Conservation (phyloP, 805 yeast species). For the Metschnikowia vanudenii region DNA sequence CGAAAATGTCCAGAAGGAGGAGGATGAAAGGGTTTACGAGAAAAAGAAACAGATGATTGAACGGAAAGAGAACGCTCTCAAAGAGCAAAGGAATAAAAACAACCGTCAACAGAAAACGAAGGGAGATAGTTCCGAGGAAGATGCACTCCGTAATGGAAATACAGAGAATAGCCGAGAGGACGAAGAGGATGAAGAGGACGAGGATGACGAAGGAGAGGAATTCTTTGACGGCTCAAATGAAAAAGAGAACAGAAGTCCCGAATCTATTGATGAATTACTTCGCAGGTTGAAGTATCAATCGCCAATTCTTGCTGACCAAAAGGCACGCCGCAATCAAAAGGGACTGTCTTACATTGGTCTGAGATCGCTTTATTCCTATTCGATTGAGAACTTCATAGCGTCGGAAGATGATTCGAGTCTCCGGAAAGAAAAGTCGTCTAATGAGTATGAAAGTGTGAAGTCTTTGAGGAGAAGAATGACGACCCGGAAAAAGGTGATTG, state of each 20-base stretch:
- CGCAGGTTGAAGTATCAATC: slow-evolving; percentile 15
- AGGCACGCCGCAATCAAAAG: slow-evolving; percentile 4
- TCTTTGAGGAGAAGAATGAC: slow-evolving; percentile 39
- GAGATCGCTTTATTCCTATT: slow-evolving; percentile 5
- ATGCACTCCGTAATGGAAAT: slow-evolving; percentile 6
- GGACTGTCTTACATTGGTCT: slow-evolving; percentile 6
- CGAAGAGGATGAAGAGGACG: slow-evolving; percentile 12
- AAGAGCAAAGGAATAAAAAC: slow-evolving; percentile 12
- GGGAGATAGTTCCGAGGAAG: not conserved
- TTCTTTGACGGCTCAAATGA: slow-evolving; percentile 15
- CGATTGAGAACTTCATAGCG: slow-evolving; percentile 6
- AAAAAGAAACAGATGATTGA: slow-evolving; percentile 36
- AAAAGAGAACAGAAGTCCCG: slow-evolving; percentile 9
- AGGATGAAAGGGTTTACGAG: slow-evolving; percentile 56
- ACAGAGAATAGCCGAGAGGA: slow-evolving; percentile 12
- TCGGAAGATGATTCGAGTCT: slow-evolving; percentile 2
- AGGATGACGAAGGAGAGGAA: slow-evolving; percentile 19
- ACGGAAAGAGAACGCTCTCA: slow-evolving; percentile 18
- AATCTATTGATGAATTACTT: slow-evolving; percentile 20
- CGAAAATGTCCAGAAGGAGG: slow-evolving; percentile 80
- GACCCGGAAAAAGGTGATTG: slow-evolving; percentile 27
- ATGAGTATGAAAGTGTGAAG: slow-evolving; percentile 39
- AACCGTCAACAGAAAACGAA: slow-evolving; percentile 1
- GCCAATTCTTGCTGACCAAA: slow-evolving; percentile 2
- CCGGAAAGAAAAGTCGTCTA: slow-evolving; percentile 8